Evolutionary conservation across 139 green algal species (phyloP).

Genomic region (Closterium sp.): DNA sequence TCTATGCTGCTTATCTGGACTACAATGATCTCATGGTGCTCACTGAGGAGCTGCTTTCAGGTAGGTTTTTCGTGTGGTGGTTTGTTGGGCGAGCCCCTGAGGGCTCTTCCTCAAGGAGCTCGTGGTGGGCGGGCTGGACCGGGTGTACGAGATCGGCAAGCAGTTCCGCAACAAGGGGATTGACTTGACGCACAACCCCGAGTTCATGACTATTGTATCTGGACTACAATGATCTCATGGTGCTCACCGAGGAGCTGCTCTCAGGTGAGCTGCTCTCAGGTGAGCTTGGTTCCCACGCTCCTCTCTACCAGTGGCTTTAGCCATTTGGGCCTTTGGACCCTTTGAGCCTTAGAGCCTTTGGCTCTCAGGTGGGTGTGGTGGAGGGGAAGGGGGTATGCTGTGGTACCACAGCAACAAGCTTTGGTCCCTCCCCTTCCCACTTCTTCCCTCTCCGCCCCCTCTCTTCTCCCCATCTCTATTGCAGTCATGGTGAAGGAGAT

Average conservation of each 20-base stretch:
- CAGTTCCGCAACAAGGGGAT: constrained; percentile 94
- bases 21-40: constrained; percentile 97
- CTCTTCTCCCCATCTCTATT: background rate
- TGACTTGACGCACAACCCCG: constrained; percentile 99
- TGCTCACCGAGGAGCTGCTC: constrained; percentile 94
- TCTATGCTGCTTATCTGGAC: constrained; percentile 95
- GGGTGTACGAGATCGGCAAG: constrained; percentile 82
- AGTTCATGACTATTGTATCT: constrained; percentile 99
- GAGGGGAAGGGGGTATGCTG: too few species aligned
- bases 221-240: constrained; percentile 98
- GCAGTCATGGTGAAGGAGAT: constrained; percentile 71
- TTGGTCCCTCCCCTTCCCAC: too few species aligned
- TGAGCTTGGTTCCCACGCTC: constrained; percentile 1
- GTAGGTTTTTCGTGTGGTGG: constrained; percentile 28
- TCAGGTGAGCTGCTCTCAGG: constrained; percentile 61
- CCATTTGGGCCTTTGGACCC: too few species aligned
- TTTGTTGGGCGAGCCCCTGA: too few species aligned
- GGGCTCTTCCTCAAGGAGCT: too few species aligned
- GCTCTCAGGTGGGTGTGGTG: too few species aligned
- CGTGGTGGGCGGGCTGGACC: constrained; percentile 94
- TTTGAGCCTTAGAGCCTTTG: too few species aligned
- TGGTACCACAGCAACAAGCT: too few species aligned
- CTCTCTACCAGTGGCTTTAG: too few species aligned
- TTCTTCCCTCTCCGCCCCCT: background rate
- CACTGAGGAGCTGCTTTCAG: constrained; percentile 91